These are phyloP conservation scores for Talaromyces borbonicus DNA, from an alignment of 495 filamentous ascomycete genomes.

Conservation along the genomic window DNA sequence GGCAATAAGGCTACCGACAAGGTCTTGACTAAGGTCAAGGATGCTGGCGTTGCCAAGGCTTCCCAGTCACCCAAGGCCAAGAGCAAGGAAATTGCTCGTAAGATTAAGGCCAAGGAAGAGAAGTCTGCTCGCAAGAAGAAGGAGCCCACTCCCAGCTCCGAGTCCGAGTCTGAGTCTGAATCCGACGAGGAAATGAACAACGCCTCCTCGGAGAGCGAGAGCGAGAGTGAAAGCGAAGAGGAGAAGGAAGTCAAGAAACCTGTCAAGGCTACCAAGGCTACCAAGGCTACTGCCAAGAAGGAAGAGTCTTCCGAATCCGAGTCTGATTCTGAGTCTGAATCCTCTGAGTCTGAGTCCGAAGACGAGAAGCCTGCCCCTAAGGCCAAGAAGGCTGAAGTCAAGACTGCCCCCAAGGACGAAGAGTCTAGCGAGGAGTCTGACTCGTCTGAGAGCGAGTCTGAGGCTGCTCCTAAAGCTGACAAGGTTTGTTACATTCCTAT, in stretches of 20 bases:
- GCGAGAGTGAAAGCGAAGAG: slow-evolving; percentile 28
- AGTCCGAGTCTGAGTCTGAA: slow-evolving; percentile 37
- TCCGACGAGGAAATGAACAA: slow-evolving; percentile 32
- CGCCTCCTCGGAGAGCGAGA: slow-evolving; percentile 25
- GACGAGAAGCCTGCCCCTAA: slow-evolving; percentile 12
- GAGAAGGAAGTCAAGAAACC: slow-evolving; percentile 23
- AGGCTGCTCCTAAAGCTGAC: slow-evolving; percentile 34
- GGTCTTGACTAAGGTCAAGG: slow-evolving; percentile 43
- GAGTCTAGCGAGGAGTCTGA: slow-evolving; percentile 25
- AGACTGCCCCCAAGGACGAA: slow-evolving; percentile 18
- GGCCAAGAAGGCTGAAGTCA: slow-evolving; percentile 12
- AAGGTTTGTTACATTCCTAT: slow-evolving; percentile 31
- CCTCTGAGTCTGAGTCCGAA: slow-evolving; percentile 19
- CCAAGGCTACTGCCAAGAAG: slow-evolving; percentile 18
- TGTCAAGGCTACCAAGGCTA: slow-evolving; percentile 15
- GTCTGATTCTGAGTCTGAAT: slow-evolving; percentile 25
- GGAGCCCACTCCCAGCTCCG: slow-evolving; percentile 36
- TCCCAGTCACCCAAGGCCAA: slow-evolving; percentile 34
- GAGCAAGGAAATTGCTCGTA: slow-evolving; percentile 40
- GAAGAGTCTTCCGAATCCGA: slow-evolving; percentile 23
- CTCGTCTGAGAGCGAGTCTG: slow-evolving; percentile 39
- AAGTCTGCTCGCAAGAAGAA: slow-evolving; percentile 32
- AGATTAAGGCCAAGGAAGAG: slow-evolving; percentile 33
- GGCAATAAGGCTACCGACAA: slow-evolving; percentile 37
- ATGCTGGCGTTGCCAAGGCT: slow-evolving; percentile 25